A percentile compares a stretch with the other conserved stretches of the same genome.
Conservation (phyloP, 2,329 filamentous ascomycete genomes). For the Ceratocystiopsis minuta region DNA sequence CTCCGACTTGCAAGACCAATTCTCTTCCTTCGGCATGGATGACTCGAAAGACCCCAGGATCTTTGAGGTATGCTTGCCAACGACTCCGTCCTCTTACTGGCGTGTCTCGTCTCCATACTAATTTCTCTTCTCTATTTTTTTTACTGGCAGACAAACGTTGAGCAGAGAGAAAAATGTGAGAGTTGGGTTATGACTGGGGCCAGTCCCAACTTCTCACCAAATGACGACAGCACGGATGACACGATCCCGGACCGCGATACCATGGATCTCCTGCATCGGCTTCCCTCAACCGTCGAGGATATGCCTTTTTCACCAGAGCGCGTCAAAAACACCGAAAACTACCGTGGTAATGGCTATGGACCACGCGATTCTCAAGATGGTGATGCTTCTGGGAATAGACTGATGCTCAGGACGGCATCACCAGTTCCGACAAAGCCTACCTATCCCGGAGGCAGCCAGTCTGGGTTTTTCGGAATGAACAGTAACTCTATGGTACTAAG, state of each 20-base stretch:
- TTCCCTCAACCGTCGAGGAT: slow-evolving; percentile 5
- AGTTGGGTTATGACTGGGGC: not conserved
- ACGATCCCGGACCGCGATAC: not conserved
- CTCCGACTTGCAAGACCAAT: too few species aligned
- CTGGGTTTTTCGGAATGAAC: slow-evolving; percentile 1
- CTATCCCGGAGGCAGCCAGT: not conserved
- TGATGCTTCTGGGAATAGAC: not conserved
- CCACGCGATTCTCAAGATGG: too few species aligned
- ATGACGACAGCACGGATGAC: not conserved
- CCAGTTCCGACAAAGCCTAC: not conserved
- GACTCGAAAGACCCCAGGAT: too few species aligned
- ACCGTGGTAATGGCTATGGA: too few species aligned
- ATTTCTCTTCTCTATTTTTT: too few species aligned
- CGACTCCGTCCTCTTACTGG: too few species aligned
- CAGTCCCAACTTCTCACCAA: not conserved
- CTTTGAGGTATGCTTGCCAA: too few species aligned
- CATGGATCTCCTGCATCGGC: not conserved
- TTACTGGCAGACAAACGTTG: too few species aligned
- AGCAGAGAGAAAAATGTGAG: not conserved
- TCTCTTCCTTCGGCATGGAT: too few species aligned
- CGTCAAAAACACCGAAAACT: too few species aligned
- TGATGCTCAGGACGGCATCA: not conserved
- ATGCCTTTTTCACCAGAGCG: slow-evolving; percentile 6
- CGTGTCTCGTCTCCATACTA: too few species aligned
- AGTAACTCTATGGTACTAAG: not conserved